phyloP scores from a whole-genome alignment of 2,329 filamentous ascomycete species.

The Sclerotinia glacialis region DNA sequence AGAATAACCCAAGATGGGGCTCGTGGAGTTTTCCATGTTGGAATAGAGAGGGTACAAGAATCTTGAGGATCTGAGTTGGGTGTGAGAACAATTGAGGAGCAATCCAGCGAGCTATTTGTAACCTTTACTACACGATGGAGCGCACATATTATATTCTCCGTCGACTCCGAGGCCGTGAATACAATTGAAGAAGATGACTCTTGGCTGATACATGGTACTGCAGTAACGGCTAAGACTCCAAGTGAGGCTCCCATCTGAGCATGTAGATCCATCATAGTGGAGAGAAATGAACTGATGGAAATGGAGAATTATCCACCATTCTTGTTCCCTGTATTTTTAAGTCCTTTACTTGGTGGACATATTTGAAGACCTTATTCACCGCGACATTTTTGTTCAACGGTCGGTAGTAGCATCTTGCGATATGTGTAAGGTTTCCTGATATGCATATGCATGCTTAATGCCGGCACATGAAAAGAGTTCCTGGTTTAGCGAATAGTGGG shows the following conservation, averaged over 20 bases:
- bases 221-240: no score
- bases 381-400: no score
- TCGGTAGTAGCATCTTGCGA: neutral
- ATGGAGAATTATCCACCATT: no score
- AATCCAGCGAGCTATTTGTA: neutral
- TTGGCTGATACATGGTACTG: no score
- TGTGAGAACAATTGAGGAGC: neutral
- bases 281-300: neutral
- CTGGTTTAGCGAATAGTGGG: neutral
- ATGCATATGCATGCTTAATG: no score
- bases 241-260: neutral
- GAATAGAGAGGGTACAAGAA: neutral
- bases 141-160: neutral
- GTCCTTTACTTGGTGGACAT: neutral
- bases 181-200: neutral
- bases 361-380: no score
- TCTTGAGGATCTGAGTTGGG: no score
- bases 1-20: neutral
- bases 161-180: neutral
- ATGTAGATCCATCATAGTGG: neutral
- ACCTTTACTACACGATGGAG: neutral
- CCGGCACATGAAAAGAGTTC: neutral
- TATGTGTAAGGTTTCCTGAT: neutral
- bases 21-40: slow-evolving; percentile 1
- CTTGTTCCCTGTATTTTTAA: neutral